Base-by-base conservation (phyloP, 1,284 basidiomycete genomes). In the Rhodotorula sp. region DNA sequence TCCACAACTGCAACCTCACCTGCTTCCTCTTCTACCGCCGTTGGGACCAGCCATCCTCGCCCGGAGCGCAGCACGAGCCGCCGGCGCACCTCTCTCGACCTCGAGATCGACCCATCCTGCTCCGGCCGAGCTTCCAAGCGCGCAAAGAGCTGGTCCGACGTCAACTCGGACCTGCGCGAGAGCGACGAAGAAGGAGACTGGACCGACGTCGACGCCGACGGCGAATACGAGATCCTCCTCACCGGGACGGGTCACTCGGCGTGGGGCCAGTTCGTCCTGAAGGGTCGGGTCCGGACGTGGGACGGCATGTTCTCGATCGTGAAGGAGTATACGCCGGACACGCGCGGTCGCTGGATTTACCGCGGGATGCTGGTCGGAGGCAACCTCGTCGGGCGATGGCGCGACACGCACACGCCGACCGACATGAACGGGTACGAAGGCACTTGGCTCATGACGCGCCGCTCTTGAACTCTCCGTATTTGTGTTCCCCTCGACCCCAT, bases 321-420 rank as follows among this genome's bases (percentile, higher is more conserved):
- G 50, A 77, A 77, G 61, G 71, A 77, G 61, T 77, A 77, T 59
- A 75, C 75, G 49, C 73, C 77, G 28, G 77, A 77, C 61, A 67
- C 62, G 15, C 57, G 73, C 18, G 76, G 76, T 1, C 50, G 75
- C 48, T 77, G 76, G 76, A 59, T 73, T 38, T 77, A 77, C 49
- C 61, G 72, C 18, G 76, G 76, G 0, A 66, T 71, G 28, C 38
- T 65, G 43, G 62, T 74, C 47, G 72, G 74, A 8, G 72, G 69
- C 5, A 72, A 68, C 62, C 50, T 77, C 5, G 75, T 77, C 26
- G 76, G 76, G 4, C n/a, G 76, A 26, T 77, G 76, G 76, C 47
- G 76, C 26, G 76, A 77, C 49, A 73, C 75, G 3, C 72, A 73
- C n/a, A 76, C 74, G 58, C 73, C 70, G 7, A 26, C 68, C 58